Evolutionary conservation across 805 yeast genomes (phyloP), one percentile per base, ranked within the genome.

Genomic region (Lachancea nothofagi): DNA sequence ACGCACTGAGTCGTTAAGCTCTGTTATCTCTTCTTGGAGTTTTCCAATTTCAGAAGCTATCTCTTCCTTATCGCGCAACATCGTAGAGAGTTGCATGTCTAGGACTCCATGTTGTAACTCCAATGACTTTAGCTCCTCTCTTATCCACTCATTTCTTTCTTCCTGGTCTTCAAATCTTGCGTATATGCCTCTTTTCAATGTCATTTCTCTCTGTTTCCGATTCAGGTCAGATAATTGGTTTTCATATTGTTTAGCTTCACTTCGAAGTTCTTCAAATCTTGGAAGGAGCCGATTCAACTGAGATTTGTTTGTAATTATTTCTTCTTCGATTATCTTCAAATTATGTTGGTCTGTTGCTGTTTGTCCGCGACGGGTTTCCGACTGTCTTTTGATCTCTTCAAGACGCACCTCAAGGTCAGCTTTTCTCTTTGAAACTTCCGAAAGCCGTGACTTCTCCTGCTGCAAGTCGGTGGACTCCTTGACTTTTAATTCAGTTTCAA

Each of bases 101-200:
- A 45, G 7, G 8, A 37, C 38, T 2, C 24, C 33, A 14, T 30
- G 36, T 29, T 40, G 39, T 15, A 14, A 30, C 29, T 14, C 41
- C 10, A 38, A 12, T 15, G 53, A 57, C 0, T 54, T 35, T 15
- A 85, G 71, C 50, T 86, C 80, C 0, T 55, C 37, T 7, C 65
- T 53, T 12, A 89, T 66, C 90, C 94, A 85, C 2, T 44, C 31
- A 54, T 87, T 81, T 46, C 96, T 71, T 43, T 84, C 81, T 2
- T 60, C 52, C 45, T 70, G 70, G 12, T 73, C 59, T 1, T 57
- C 46, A 50, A 87, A 88, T 46, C 76, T 73, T 19, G 77, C 69
- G 42, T 73, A 74, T 36, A 88, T 75, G 29, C 83, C 85, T 50
- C 79, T 83, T 53, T 87, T 89, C 6, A 83, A 68, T 36, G 82